These are phyloP conservation scores for Taphrina sp. DNA, from an alignment of 1,139 yeast genomes.

Conservation along the genomic window DNA sequence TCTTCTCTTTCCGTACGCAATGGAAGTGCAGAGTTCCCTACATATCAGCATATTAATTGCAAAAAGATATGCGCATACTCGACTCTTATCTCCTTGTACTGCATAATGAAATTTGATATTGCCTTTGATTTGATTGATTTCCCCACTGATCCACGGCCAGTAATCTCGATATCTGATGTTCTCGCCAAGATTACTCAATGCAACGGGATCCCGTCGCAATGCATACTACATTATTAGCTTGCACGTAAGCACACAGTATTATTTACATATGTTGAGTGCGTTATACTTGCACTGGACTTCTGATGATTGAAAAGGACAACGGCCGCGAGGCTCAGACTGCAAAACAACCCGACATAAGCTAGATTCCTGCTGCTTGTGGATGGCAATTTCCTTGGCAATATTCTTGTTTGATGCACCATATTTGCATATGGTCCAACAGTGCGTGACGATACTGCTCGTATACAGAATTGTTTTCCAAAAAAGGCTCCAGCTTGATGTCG, in stretches of 20 bases:
- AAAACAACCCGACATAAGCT: conserved; percentile 4
- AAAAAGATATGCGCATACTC: too few species aligned
- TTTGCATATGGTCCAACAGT: too few species aligned
- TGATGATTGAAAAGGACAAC: conserved; percentile 27
- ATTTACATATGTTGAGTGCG: conserved; percentile 23
- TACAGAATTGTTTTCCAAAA: too few species aligned
- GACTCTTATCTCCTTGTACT: conserved; percentile 67
- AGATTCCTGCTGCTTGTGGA: background rate
- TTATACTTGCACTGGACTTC: conserved; percentile 24
- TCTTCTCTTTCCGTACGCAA: conserved; percentile 11
- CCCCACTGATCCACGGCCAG: conserved; percentile 87
- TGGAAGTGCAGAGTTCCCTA: conserved; percentile 20
- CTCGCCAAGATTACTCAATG: conserved; percentile 66
- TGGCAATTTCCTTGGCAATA: background rate
- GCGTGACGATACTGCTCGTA: too few species aligned
- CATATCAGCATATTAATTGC: too few species aligned
- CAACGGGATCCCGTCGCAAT: conserved; percentile 70
- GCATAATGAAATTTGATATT: conserved; percentile 67
- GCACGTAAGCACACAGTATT: background rate
- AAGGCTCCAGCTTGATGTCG: too few species aligned
- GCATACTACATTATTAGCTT: conserved; percentile 50
- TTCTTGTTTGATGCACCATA: background rate
- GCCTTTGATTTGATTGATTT: conserved; percentile 78
- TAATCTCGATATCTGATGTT: conserved; percentile 66
- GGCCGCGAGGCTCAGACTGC: conserved; percentile 2